A percentile compares a stretch with the other conserved stretches of the same genome.
Conservation (phyloP, 2,329 filamentous ascomycete genomes). For the Oidium heveae region DNA sequence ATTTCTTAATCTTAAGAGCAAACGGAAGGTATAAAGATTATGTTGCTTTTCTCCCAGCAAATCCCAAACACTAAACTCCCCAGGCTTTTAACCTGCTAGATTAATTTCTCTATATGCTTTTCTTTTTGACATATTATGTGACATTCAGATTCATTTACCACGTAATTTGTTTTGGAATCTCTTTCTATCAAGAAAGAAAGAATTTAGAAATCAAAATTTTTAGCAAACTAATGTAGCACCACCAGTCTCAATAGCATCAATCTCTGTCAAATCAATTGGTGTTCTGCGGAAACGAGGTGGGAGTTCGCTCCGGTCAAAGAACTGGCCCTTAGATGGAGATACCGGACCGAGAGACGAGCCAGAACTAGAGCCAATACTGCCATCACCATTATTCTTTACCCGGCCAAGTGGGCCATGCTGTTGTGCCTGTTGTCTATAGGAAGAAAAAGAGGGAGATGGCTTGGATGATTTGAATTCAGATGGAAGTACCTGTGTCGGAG, state of each 20-base stretch:
- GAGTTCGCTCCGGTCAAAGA: constrained; percentile 74
- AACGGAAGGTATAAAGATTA: no score
- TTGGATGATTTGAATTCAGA: constrained; percentile 23
- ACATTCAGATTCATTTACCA: no score
- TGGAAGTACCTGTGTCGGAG: constrained; percentile 26
- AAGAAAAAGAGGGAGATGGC: constrained; percentile 23
- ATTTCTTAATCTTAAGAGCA: no score
- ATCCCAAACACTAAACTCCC: no score
- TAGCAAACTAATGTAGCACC: constrained; percentile 40
- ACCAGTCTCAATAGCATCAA: constrained; percentile 85
- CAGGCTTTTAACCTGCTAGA: no score
- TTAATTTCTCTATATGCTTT: no score
- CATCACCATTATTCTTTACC: constrained; percentile 4
- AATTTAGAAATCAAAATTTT: background rate
- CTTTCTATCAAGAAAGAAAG: background rate
- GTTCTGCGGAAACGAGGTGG: constrained; percentile 58
- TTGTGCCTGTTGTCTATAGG: constrained; percentile 31
- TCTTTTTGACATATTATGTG: no score
- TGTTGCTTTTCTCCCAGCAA: no score
- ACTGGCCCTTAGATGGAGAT: constrained; percentile 43
- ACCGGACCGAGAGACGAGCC: constrained; percentile 52
- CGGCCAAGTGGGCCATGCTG: constrained; percentile 30
- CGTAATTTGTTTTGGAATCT: no score
- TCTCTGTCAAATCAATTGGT: constrained; percentile 56
- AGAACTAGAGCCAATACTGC: constrained; percentile 11